Evolutionary conservation across 2,329 filamentous ascomycete genomes (phyloP).

Genomic region (Ceratocystis albifundus): DNA sequence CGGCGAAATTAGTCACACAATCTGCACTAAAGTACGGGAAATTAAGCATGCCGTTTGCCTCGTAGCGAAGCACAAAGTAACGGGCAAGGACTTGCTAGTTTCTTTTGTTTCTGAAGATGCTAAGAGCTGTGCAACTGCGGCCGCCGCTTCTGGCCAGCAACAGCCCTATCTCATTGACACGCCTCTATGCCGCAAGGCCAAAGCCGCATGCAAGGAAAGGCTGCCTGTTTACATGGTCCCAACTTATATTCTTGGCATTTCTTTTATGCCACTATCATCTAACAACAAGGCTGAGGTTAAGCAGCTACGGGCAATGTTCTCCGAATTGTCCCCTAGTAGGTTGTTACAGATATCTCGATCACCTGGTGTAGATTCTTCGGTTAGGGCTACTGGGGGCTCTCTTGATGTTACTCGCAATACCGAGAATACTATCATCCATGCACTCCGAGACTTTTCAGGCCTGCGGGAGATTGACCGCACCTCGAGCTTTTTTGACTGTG

Average conservation of each 20-base stretch:
- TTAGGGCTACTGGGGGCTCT: conserved; percentile 27
- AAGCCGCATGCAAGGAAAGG: conserved; percentile 52
- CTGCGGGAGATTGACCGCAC: conserved; percentile 37
- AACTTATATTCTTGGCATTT: conserved; percentile 63
- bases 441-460: conserved; percentile 44
- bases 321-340: conserved; percentile 45
- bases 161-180: conserved; percentile 22
- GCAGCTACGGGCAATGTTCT: conserved; percentile 54
- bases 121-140: neutral
- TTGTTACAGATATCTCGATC: conserved; percentile 33
- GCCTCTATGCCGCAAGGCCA: conserved; percentile 31
- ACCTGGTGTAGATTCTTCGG: conserved; percentile 26
- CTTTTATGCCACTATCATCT: conserved; percentile 63
- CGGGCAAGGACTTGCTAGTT: conserved; percentile 72
- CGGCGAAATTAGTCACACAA: conserved; percentile 78
- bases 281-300: conserved; percentile 85
- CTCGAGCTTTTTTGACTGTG: conserved; percentile 72
- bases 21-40: conserved; percentile 45
- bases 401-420: neutral
- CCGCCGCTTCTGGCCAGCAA: neutral
- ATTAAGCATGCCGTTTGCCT: conserved; percentile 64
- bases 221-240: conserved; percentile 86
- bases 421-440: conserved; percentile 36
- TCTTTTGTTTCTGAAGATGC: conserved; percentile 49
- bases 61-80: conserved; percentile 56